Conservation (phyloP, 495 filamentous ascomycete species). For the Penicillium bialowiezense region DNA sequence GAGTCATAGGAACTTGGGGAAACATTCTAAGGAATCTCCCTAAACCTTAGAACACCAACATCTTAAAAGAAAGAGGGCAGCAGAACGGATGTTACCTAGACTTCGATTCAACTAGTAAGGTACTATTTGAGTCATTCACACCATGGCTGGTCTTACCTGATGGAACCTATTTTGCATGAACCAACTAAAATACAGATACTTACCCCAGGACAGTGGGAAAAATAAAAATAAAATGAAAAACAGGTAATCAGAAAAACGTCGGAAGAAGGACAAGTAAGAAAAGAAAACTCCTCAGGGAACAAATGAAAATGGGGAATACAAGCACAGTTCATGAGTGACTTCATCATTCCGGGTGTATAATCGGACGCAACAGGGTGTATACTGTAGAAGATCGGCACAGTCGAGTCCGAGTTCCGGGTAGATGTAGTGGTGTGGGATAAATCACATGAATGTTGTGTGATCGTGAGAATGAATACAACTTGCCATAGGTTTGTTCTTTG, state of each 20-base stretch:
- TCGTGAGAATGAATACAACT: slow-evolving; percentile 4
- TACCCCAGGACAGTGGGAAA: slow-evolving; percentile 30
- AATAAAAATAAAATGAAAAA: slow-evolving; percentile 19
- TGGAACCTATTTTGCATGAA: slow-evolving; percentile 19
- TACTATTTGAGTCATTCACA: slow-evolving; percentile 33
- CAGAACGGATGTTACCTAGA: too few relatives aligned
- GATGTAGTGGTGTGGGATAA: slow-evolving; percentile 2
- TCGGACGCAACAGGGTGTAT: slow-evolving; percentile 8
- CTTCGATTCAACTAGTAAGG: slow-evolving; percentile 28
- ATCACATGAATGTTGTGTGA: slow-evolving; percentile 2
- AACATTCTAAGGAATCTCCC: too few relatives aligned
- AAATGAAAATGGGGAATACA: slow-evolving; percentile 25
- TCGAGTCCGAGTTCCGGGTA: slow-evolving; percentile 1
- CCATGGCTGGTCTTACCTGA: slow-evolving; percentile 74
- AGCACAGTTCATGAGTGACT: slow-evolving; percentile 11
- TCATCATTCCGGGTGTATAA: slow-evolving; percentile 1
- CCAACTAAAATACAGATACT: slow-evolving; percentile 50
- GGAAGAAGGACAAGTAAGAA: slow-evolving; percentile 16
- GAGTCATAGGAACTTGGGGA: too few relatives aligned
- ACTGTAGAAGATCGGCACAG: neutral
- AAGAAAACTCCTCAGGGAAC: slow-evolving; percentile 12
- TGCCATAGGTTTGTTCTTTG: slow-evolving; percentile 9
- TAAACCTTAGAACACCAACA: too few relatives aligned
- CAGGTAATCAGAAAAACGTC: neutral
- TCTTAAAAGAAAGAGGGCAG: too few relatives aligned